Percentiles rank a stretch among this genome's conserved stretches.
These are phyloP conservation scores for Xerocomellus dryophilus DNA, from an alignment of 768 basidiomycete species.

Conservation along the genomic window DNA sequence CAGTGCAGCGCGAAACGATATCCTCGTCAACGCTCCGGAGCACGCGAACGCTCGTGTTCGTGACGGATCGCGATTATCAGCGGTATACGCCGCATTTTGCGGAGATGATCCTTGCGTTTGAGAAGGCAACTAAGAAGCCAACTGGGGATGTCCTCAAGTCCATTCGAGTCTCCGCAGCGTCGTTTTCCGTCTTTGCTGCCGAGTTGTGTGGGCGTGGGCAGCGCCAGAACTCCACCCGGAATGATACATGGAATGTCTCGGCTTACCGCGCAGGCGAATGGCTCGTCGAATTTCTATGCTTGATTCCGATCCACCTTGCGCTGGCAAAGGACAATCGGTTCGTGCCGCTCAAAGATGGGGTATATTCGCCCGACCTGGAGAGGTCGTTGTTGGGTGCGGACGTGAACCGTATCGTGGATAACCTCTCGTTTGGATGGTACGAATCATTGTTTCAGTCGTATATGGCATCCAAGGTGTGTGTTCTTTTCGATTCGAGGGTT, in stretches of 20 bases:
- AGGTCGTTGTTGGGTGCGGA: conserved; percentile 55
- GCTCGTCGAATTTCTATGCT: conserved; percentile 57
- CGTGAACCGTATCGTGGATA: conserved; percentile 54
- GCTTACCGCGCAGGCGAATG: conserved; percentile 53
- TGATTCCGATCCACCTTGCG: conserved; percentile 65
- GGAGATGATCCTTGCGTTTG: conserved; percentile 45
- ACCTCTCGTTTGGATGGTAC: conserved; percentile 60
- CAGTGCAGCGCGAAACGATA: conserved; percentile 44
- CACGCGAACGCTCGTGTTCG: conserved; percentile 40
- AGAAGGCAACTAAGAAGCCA: conserved; percentile 51
- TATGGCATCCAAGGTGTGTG: conserved; percentile 49
- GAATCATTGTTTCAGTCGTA: conserved; percentile 63
- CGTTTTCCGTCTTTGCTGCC: conserved; percentile 28
- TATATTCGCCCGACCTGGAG: conserved; percentile 49
- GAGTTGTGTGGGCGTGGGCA: conserved; percentile 5
- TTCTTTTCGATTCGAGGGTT: rapidly evolving
- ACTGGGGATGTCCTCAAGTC: conserved; percentile 42
- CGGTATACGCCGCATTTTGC: conserved; percentile 43
- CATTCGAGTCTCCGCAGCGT: conserved; percentile 34
- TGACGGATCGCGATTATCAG: conserved; percentile 37
- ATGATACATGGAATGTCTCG: conserved; percentile 33
- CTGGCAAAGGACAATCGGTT: conserved; percentile 59
- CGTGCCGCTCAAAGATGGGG: conserved; percentile 57
- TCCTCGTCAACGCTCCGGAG: conserved; percentile 34
- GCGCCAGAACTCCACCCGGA: background rate